Evolutionary conservation across 169 alveolate species (phyloP).

Genomic region (Miamiensis avidus): DNA sequence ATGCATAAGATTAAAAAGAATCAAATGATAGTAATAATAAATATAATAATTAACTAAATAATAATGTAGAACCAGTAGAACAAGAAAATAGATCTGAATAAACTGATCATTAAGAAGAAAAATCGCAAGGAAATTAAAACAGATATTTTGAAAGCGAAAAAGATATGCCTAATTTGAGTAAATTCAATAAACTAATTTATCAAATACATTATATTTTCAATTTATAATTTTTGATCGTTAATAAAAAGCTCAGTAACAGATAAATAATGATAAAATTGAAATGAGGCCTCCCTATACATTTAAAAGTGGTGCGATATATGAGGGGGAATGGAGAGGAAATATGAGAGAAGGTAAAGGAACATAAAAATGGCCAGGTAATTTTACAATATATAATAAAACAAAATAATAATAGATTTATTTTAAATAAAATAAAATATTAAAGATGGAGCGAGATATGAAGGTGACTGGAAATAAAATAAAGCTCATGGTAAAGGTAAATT

Average conservation of each 20-base stretch:
- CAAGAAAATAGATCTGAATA: not conserved
- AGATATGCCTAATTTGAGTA: slow-evolving; percentile 17
- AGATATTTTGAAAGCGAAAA: slow-evolving; percentile 22
- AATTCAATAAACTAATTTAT: no score
- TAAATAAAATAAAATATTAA: no score
- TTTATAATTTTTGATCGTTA: no score
- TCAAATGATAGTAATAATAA: no score
- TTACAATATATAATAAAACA: no score
- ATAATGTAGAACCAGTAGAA: not conserved
- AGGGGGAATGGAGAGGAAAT: slow-evolving; percentile 51
- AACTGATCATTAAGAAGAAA: not conserved
- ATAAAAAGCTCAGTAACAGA: not conserved
- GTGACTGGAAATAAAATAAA: slow-evolving; percentile 52
- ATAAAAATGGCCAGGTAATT: slow-evolving; percentile 58
- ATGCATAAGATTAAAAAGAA: not conserved
- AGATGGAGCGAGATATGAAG: slow-evolving; percentile 67
- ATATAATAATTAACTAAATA: no score
- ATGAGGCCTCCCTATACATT: slow-evolving; percentile 43
- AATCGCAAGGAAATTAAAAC: not conserved
- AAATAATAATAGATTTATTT: no score
- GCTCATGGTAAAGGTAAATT: slow-evolving; percentile 74
- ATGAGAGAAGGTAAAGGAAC: slow-evolving; percentile 46
- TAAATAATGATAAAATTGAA: slow-evolving; percentile 34
- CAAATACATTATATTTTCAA: no score
- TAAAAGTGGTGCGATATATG: slow-evolving; percentile 52